Conservation (phyloP, 2,329 filamentous ascomycete genomes). For the Aspergillus eucalypticola region DNA sequence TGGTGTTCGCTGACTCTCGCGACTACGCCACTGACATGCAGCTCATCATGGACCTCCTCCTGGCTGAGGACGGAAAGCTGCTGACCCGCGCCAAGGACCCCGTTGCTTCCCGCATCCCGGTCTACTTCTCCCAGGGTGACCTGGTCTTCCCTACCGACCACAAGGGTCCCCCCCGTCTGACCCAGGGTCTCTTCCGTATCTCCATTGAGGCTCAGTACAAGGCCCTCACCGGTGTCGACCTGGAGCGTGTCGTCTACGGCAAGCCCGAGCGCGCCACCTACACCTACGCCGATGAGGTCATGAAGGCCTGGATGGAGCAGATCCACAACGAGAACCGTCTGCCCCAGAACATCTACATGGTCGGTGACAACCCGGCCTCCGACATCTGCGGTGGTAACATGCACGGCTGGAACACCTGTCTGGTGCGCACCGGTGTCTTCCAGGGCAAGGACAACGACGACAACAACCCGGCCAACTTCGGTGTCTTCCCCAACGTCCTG, state of each 20-base stretch:
- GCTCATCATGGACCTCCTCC: slow-evolving; percentile 72
- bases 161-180: slow-evolving; percentile 65
- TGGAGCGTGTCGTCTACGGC: slow-evolving; percentile 74
- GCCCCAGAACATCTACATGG: slow-evolving; percentile 72
- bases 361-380: slow-evolving; percentile 72
- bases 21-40: slow-evolving; percentile 76
- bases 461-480: slow-evolving; percentile 75
- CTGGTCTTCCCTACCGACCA: slow-evolving; percentile 66
- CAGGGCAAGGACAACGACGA: slow-evolving; percentile 74
- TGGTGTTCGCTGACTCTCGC: slow-evolving; percentile 72
- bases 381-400: slow-evolving; percentile 77
- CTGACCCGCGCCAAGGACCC: slow-evolving; percentile 67
- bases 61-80: slow-evolving; percentile 66
- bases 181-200: slow-evolving; percentile 74
- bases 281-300: slow-evolving; percentile 74
- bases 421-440: slow-evolving; percentile 77
- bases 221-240: slow-evolving; percentile 66
- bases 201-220: slow-evolving; percentile 67
- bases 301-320: slow-evolving; percentile 72
- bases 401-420: slow-evolving; percentile 79
- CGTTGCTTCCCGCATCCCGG: slow-evolving; percentile 66
- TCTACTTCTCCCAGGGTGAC: slow-evolving; percentile 71
- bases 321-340: slow-evolving; percentile 71
- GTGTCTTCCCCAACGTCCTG: slow-evolving; percentile 72
- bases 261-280: slow-evolving; percentile 76